phyloP scores from a whole-genome alignment of 345 rosid genomes.

The Lumnitzera littorea region DNA sequence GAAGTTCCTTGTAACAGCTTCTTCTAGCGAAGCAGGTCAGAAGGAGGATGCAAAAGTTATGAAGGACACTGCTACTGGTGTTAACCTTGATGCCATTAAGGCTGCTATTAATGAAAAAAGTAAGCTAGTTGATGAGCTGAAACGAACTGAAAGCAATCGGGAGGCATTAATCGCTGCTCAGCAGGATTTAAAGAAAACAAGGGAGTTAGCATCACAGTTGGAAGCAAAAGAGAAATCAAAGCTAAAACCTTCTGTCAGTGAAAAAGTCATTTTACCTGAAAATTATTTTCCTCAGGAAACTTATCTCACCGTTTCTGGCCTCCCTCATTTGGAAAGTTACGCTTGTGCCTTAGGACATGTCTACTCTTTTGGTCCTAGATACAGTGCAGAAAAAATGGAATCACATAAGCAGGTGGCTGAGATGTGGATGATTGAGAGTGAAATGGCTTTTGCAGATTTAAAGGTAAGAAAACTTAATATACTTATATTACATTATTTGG shows the following conservation, averaged over 20 bases:
- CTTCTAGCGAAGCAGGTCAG: slow-evolving; percentile 23
- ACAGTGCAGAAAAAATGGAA: slow-evolving; percentile 47
- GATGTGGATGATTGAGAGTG: slow-evolving; percentile 76
- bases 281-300: slow-evolving; percentile 55
- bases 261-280: slow-evolving; percentile 25
- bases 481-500: neutral
- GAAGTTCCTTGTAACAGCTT: slow-evolving; percentile 55
- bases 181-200: slow-evolving; percentile 62
- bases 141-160: slow-evolving; percentile 70
- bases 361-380: slow-evolving; percentile 81
- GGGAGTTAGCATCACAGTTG: slow-evolving; percentile 54
- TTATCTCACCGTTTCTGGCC: slow-evolving; percentile 65
- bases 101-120: slow-evolving; percentile 62
- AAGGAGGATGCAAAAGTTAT: slow-evolving; percentile 23
- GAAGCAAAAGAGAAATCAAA: slow-evolving; percentile 48
- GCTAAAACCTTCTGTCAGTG: slow-evolving; percentile 19
- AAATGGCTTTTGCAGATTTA: slow-evolving; percentile 73
- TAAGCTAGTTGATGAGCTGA: slow-evolving; percentile 54
- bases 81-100: slow-evolving; percentile 46
- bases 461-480: slow-evolving; percentile 39
- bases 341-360: slow-evolving; percentile 90
- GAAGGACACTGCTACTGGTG: slow-evolving; percentile 21
- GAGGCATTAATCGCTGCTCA: slow-evolving; percentile 65
- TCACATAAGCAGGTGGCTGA: slow-evolving; percentile 52
- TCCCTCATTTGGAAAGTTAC: slow-evolving; percentile 79